phyloP scores from a whole-genome alignment of 805 yeast species.

The Lachancea quebecensis region DNA sequence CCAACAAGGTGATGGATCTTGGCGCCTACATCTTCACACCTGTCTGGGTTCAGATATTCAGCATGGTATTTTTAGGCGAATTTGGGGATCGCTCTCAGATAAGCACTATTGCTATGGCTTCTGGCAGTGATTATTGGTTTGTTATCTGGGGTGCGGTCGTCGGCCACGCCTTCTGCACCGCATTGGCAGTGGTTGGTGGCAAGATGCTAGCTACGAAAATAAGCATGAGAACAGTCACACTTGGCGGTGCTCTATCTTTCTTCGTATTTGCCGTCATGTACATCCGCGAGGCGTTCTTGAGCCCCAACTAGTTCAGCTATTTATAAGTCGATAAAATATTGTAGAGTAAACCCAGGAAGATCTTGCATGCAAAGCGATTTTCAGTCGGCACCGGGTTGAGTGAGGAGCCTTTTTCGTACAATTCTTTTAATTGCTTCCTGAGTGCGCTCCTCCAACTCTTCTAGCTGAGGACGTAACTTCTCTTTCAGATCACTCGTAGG shows the following conservation, averaged over 20 bases:
- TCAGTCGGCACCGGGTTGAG: conserved; percentile 7
- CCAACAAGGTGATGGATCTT: conserved; percentile 43
- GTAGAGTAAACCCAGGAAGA: not conserved
- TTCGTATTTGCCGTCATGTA: conserved; percentile 75
- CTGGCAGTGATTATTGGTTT: conserved; percentile 86
- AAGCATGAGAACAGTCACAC: conserved; percentile 84
- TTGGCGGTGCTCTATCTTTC: conserved; percentile 87
- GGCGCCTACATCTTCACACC: conserved; percentile 71
- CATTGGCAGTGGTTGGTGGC: conserved; percentile 91
- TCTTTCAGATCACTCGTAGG: conserved; percentile 26
- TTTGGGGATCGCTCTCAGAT: conserved; percentile 99
- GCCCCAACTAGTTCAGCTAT: conserved; percentile 1
- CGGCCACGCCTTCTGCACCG: conserved; percentile 86
- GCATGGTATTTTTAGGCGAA: conserved; percentile 94
- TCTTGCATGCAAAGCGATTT: not conserved
- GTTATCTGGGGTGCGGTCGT: conserved; percentile 83
- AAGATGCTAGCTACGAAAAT: conserved; percentile 81
- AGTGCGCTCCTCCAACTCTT: conserved; percentile 36
- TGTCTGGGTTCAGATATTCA: conserved; percentile 86
- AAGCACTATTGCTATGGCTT: conserved; percentile 97
- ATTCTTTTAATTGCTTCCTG: conserved; percentile 35
- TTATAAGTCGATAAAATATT: too few relatives aligned
- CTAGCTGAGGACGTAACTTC: conserved; percentile 35
- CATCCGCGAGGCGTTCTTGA: conserved; percentile 54
- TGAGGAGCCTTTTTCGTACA: conserved; percentile 32